These are phyloP conservation scores for Ophiostoma triangulosporum DNA, from an alignment of 2,329 filamentous ascomycete species.

Conservation along the genomic window DNA sequence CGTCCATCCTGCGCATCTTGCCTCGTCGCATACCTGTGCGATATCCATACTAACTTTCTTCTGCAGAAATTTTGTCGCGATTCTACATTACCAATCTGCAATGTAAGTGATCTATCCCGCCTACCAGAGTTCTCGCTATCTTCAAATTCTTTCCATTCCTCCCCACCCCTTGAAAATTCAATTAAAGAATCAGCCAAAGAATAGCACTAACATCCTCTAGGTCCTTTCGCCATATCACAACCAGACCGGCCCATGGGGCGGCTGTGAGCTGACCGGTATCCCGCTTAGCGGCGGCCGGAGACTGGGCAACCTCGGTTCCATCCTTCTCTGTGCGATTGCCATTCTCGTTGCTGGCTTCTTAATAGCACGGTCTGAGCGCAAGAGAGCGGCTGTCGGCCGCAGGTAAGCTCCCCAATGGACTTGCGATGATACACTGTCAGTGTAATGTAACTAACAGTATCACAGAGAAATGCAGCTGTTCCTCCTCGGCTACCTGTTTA, in stretches of 20 bases:
- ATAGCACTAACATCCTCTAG: constrained; percentile 25
- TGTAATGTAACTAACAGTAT: neutral
- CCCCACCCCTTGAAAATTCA: neutral
- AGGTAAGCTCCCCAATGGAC: constrained; percentile 38
- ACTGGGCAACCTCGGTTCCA: constrained; percentile 84
- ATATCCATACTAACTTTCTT: neutral
- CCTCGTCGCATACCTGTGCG: neutral
- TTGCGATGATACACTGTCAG: neutral
- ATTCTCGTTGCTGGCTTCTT: constrained; percentile 56
- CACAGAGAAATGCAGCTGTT: constrained; percentile 92
- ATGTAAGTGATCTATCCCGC: constrained; percentile 40
- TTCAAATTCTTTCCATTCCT: neutral
- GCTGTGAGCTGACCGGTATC: constrained; percentile 68
- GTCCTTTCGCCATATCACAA: constrained; percentile 49
- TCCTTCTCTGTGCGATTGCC: constrained; percentile 66
- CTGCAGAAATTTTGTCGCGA: constrained; percentile 69
- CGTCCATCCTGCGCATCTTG: neutral
- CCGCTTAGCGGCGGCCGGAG: constrained; percentile 48
- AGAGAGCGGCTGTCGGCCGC: constrained; percentile 85
- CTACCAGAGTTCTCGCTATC: neutral
- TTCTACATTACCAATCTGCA: constrained; percentile 71
- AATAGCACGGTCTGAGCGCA: constrained; percentile 69
- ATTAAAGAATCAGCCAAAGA: neutral
- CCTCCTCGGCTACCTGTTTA: constrained; percentile 69
- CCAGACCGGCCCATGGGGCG: constrained; percentile 47